phyloP scores from a whole-genome alignment of 1,284 basidiomycete genomes.

The Boletus semigastroideus region DNA sequence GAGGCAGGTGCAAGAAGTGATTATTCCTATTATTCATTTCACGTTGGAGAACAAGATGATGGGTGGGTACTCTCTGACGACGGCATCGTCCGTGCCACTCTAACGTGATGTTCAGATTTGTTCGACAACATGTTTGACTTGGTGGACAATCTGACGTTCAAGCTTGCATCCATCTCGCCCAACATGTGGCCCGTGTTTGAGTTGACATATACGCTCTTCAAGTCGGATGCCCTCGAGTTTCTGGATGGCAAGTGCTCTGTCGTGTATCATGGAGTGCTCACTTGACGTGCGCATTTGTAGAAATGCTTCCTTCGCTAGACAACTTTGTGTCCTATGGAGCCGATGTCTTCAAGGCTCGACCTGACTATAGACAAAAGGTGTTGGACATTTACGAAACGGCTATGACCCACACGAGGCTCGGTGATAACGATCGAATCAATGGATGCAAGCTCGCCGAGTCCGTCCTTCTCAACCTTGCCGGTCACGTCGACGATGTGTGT shows the following conservation, averaged over 20 bases:
- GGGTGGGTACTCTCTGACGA: slow-evolving; percentile 43
- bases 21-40: slow-evolving; percentile 76
- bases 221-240: slow-evolving; percentile 82
- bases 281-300: slow-evolving; percentile 38
- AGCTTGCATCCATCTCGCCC: slow-evolving; percentile 72
- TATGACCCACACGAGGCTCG: slow-evolving; percentile 71
- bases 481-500: slow-evolving; percentile 74
- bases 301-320: slow-evolving; percentile 88
- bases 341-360: slow-evolving; percentile 69
- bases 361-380: slow-evolving; percentile 80
- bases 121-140: slow-evolving; percentile 90
- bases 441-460: slow-evolving; percentile 87
- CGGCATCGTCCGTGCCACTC: not conserved
- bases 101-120: slow-evolving; percentile 53
- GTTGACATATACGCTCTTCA: slow-evolving; percentile 83
- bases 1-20: slow-evolving; percentile 76
- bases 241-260: slow-evolving; percentile 58
- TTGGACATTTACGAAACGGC: slow-evolving; percentile 83
- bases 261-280: not conserved
- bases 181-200: slow-evolving; percentile 89
- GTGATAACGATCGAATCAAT: slow-evolving; percentile 81
- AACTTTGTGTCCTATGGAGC: slow-evolving; percentile 88
- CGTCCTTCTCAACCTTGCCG: slow-evolving; percentile 76
- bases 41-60: slow-evolving; percentile 76
- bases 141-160: slow-evolving; percentile 85